Evolutionary conservation across 805 yeast genomes (phyloP), one percentile per base, ranked within the genome.

Genomic region (Candida parachauliodes): DNA sequence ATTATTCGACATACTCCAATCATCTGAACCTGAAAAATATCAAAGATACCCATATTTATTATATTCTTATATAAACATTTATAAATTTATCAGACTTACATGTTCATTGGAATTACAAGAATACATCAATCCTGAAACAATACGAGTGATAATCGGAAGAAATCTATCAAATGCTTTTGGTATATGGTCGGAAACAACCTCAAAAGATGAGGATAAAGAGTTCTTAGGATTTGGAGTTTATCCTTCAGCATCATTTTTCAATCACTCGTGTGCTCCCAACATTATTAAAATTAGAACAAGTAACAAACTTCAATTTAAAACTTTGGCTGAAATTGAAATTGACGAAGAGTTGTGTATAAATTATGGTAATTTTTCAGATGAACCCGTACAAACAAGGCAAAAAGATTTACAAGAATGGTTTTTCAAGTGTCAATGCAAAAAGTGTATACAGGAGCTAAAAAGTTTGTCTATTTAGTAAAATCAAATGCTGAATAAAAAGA

Each of bases 151-250:
- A 2, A 59, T 76, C 34, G 87, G 86, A 2, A 60, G 71, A 27
- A 82, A 80, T 45, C 72, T 78, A 34, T 81, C 83, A 11, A 81
- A 81, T 50, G 81, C 86, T 1, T 81, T 81, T 55, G 87, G 87
- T 1, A 76, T 79, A 16, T 79, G 86, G 83, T 76, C 80, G 34
- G 54, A 52, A 8, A 41, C 45, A 8, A 41, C 59, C 2, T 56
- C 46, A 5, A 58, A 52, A 3, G 62, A 62, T 2, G 83, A 76
- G 42, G 70, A 69, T 26, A 53, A 55, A 22, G 82, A 77, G 41
- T 78, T 72, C 45, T 63, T 79, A 35, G 88, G 88, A 0, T 77
- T 77, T 44, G 70, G 75, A 26, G 67, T 81, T 2, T 76, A 67
- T 41, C 83, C 86, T 1, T 69, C 72, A 20, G 85, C 81, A 0